Evolutionary conservation across 306 rosid species (phyloP).

Genomic region (Begonia fuchsioides): DNA sequence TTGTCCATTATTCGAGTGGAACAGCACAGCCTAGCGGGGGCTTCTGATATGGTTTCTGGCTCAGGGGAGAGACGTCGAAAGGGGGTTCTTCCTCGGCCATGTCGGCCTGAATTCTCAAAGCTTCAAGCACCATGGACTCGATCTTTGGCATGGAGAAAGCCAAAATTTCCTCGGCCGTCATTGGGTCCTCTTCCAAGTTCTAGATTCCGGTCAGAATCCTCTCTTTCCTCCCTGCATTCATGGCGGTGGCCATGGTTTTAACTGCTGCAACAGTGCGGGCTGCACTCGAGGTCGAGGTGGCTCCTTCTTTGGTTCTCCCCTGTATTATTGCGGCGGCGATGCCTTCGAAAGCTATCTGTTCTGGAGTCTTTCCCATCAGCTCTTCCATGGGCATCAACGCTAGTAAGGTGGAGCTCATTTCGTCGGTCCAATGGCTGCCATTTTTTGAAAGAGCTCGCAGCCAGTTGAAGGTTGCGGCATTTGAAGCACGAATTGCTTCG

Average conservation of each 20-base stretch:
- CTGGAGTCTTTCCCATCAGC: conserved; percentile 76
- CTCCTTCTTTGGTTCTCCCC: conserved; percentile 86
- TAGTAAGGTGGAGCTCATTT: conserved; percentile 41
- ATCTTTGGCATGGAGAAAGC: conserved; percentile 61
- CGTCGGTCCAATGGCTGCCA: conserved; percentile 56
- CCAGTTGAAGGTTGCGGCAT: conserved; percentile 38
- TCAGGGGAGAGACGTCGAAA: conserved; percentile 53
- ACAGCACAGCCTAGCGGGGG: conserved; percentile 38
- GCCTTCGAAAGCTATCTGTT: conserved; percentile 93
- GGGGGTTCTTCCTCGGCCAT: conserved; percentile 87
- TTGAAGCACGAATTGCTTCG: conserved; percentile 49
- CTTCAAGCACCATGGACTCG: conserved; percentile 66
- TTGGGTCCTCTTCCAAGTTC: conserved; percentile 52
- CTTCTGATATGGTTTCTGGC: conserved; percentile 19
- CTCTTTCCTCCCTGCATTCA: conserved; percentile 64
- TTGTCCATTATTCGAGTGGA: conserved; percentile 62
- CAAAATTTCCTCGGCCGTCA: conserved; percentile 48
- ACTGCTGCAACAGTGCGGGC: conserved; percentile 53
- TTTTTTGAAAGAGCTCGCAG: conserved; percentile 61
- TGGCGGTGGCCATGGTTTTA: conserved; percentile 43
- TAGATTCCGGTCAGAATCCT: conserved; percentile 72
- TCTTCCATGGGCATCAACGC: conserved; percentile 66
- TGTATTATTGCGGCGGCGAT: conserved; percentile 77
- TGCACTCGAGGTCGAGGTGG: conserved; percentile 79
- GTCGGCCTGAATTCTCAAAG: conserved; percentile 69